Evolutionary conservation across 495 filamentous ascomycete species (phyloP).

Genomic region (Geoglossum glabrum): DNA sequence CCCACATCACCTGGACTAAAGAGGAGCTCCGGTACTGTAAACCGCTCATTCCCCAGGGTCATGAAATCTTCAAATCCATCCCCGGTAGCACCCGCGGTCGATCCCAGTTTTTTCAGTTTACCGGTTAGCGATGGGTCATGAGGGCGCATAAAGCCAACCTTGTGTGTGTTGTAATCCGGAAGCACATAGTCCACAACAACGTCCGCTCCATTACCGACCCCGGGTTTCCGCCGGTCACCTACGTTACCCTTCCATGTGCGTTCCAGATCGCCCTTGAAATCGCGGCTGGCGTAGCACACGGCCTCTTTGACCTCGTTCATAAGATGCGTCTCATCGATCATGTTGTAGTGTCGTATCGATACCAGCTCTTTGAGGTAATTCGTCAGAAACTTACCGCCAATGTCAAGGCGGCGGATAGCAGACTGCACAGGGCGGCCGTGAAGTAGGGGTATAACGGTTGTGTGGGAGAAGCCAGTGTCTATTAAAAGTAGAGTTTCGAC

Average conservation of each 20-base stretch:
- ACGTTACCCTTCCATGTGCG: slow-evolving; percentile 57
- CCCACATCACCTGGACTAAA: slow-evolving; percentile 79
- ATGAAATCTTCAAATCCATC: slow-evolving; percentile 57
- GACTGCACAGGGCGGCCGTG: slow-evolving; percentile 60
- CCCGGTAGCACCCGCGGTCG: slow-evolving; percentile 15
- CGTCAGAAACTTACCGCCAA: slow-evolving; percentile 88
- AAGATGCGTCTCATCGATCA: slow-evolving; percentile 78
- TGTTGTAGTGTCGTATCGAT: slow-evolving; percentile 79
- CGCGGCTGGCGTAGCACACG: slow-evolving; percentile 59
- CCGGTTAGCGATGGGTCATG: slow-evolving; percentile 47
- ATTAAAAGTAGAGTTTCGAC: slow-evolving; percentile 71
- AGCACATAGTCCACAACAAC: slow-evolving; percentile 84
- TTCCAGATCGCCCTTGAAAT: slow-evolving; percentile 67
- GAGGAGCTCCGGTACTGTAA: slow-evolving; percentile 73
- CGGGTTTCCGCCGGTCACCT: slow-evolving; percentile 16
- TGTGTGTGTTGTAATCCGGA: slow-evolving; percentile 65
- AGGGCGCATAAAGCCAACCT: slow-evolving; percentile 51
- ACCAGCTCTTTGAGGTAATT: slow-evolving; percentile 82
- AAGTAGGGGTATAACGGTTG: slow-evolving; percentile 74
- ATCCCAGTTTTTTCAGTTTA: slow-evolving; percentile 24
- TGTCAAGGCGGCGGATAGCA: slow-evolving; percentile 66
- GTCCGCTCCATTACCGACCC: slow-evolving; percentile 13
- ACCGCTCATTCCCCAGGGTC: slow-evolving; percentile 79
- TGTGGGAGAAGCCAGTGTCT: slow-evolving; percentile 85
- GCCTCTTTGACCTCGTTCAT: slow-evolving; percentile 93